Percentiles rank a stretch among this genome's conserved stretches.
These are phyloP conservation scores for Meyerozyma carpophila DNA, from an alignment of 1,139 yeast species.

Conservation along the genomic window DNA sequence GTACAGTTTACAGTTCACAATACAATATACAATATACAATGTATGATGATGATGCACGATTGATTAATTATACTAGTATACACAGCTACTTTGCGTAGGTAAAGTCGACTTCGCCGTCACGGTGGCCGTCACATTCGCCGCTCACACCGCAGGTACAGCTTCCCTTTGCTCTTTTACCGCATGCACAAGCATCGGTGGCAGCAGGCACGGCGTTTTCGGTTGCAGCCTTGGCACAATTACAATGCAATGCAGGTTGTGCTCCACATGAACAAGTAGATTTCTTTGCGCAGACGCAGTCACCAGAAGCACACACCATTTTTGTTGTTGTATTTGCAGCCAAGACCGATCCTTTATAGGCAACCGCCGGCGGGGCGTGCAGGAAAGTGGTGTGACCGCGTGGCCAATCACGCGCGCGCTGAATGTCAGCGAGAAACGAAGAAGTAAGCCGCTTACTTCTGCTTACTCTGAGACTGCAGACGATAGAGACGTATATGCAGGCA, in stretches of 20 bases:
- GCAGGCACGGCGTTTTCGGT: slow-evolving; percentile 37
- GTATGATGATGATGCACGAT: too few relatives aligned
- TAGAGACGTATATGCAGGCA: too few relatives aligned
- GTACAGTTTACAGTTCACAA: too few relatives aligned
- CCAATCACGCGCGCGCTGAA: background rate
- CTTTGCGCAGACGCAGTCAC: slow-evolving; percentile 43
- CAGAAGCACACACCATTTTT: slow-evolving; percentile 39
- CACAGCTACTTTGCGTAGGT: slow-evolving; percentile 27
- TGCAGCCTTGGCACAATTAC: slow-evolving; percentile 39
- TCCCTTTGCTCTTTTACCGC: slow-evolving; percentile 41
- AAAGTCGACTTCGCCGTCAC: slow-evolving; percentile 46
- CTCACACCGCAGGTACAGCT: slow-evolving; percentile 39
- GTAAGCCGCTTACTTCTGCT: background rate
- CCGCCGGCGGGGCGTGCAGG: background rate
- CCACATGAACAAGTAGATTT: slow-evolving; percentile 50
- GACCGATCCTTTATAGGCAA: slow-evolving; percentile 3
- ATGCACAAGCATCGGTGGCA: slow-evolving; percentile 35
- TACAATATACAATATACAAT: too few relatives aligned
- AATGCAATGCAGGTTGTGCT: slow-evolving; percentile 40
- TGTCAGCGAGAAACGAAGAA: background rate
- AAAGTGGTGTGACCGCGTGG: background rate
- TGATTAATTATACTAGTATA: background rate
- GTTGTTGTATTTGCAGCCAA: slow-evolving; percentile 1
- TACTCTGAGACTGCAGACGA: too few relatives aligned
- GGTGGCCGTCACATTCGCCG: slow-evolving; percentile 34